Base-by-base conservation (phyloP, 2,329 filamentous ascomycete species). In the Aciculosporium take region DNA sequence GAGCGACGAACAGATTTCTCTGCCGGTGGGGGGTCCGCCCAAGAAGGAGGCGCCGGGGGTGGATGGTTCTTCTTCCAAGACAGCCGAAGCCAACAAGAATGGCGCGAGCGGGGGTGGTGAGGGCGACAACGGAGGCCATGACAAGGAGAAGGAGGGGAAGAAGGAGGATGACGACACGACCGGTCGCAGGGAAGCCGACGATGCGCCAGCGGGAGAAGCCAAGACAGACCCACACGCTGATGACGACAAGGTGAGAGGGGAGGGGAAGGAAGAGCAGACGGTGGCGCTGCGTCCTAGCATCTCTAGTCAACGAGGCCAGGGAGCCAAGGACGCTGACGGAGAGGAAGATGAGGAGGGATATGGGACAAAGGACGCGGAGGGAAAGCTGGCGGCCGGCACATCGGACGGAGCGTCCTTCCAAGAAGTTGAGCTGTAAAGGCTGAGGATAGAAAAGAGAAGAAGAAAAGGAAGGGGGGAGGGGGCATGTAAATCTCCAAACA, bases 381-480 rank as follows among this genome's bases (percentile, higher is more conserved):
- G 56, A 13, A 68, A 66, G 46, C 59, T 63, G 1, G 59, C 64
- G 1, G 59, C 63, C 13, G 59, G 63, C 32, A 72, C 71, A 6
- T 67, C 73, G 15, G 73, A 76, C 47, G 69, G 71, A 1, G 66
- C 67, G 5, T 74, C 73, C n/a, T 79, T 80, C 56, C 74, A 79
- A 51, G 73, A 80, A 49, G 74, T 80, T 36, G 72, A 71, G 45
- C 59, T 80, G 51, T 79, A 63, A 52, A 20, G 37, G n/a, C n/a
- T n/a, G 15, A 39, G 4, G 7, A 17, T 5, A n/a, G 20, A 15
- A 33, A n/a, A n/a, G n/a, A n/a, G n/a, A n/a, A n/a, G n/a, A n/a
- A n/a, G 12, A 29, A n/a, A 29, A 5, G 3, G 27, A 6, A 2
- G 23, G 12, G 7, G 5, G 20, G 32, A 15, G n/a, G 31, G 29